These are phyloP conservation scores for Scolecobasidium constrictum DNA, from an alignment of 2,329 filamentous ascomycete species.

Conservation along the genomic window DNA sequence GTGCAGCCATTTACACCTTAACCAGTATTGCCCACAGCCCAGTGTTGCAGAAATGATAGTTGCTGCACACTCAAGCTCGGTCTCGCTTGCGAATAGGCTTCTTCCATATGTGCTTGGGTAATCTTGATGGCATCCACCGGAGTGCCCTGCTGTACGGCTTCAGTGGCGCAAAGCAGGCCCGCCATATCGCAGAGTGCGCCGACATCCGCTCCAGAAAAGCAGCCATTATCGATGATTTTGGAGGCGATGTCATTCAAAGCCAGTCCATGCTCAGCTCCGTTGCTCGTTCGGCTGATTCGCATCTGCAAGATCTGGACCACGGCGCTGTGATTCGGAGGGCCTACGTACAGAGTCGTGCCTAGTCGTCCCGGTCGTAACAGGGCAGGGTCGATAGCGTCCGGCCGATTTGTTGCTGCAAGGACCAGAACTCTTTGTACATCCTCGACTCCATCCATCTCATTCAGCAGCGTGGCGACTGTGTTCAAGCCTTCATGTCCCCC, in stretches of 20 bases:
- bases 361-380: conserved; percentile 78
- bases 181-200: conserved; percentile 5
- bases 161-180: background rate
- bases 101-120: background rate
- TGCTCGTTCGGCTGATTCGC: conserved; percentile 32
- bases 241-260: conserved; percentile 1
- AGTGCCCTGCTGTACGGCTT: background rate
- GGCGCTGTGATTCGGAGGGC: conserved; percentile 62
- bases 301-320: conserved; percentile 66
- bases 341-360: conserved; percentile 76
- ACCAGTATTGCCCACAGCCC: background rate
- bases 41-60: background rate
- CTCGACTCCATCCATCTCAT: conserved; percentile 94
- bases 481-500: conserved; percentile 52
- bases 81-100: background rate
- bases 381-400: conserved; percentile 75
- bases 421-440: conserved; percentile 72
- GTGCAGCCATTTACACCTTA: too few relatives aligned
- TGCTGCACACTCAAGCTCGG: too few relatives aligned
- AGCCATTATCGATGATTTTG: background rate
- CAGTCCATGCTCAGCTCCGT: background rate
- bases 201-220: conserved; percentile 10
- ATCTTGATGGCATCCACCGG: background rate
- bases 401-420: conserved; percentile 84
- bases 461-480: conserved; percentile 78